A percentile compares a stretch with the other conserved stretches of the same genome.
phyloP scores from a whole-genome alignment of 2,329 filamentous ascomycete species.

The Exophiala sp. region DNA sequence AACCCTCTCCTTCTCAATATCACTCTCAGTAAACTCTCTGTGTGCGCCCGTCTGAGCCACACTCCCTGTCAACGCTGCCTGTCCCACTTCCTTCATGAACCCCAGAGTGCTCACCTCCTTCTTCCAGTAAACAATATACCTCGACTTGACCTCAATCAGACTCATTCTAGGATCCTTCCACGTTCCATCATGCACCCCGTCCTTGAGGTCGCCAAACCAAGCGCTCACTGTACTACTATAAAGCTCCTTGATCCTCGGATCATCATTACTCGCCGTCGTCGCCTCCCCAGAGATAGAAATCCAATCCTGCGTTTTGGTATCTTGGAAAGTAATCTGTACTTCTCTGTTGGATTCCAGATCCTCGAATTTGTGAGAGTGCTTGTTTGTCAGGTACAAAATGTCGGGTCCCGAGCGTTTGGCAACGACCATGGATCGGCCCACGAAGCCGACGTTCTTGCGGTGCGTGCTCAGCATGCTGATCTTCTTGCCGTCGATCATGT shows the following conservation, averaged over 20 bases:
- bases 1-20: conserved; percentile 27
- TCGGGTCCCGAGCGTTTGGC: conserved; percentile 45
- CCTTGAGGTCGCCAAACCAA: conserved; percentile 52
- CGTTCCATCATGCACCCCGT: conserved; percentile 47
- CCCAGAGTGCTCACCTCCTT: conserved; percentile 35
- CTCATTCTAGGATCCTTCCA: conserved; percentile 48
- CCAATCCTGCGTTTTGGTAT: conserved; percentile 48
- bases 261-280: conserved; percentile 40
- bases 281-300: conserved; percentile 44
- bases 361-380: conserved; percentile 45
- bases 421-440: conserved; percentile 47
- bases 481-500: conserved; percentile 45
- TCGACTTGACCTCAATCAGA: conserved; percentile 41
- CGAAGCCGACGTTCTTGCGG: conserved; percentile 18
- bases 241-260: conserved; percentile 49
- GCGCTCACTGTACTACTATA: conserved; percentile 39
- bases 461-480: conserved; percentile 33
- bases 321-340: conserved; percentile 46
- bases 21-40: conserved; percentile 26
- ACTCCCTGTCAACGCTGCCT: conserved; percentile 37
- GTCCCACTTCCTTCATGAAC: conserved; percentile 39
- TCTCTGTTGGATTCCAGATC: conserved; percentile 44
- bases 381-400: conserved; percentile 51
- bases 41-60: conserved; percentile 39
- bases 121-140: conserved; percentile 40